Evolutionary conservation across 2,329 filamentous ascomycete genomes (phyloP).

Genomic region (Epichloe aotearoae): DNA sequence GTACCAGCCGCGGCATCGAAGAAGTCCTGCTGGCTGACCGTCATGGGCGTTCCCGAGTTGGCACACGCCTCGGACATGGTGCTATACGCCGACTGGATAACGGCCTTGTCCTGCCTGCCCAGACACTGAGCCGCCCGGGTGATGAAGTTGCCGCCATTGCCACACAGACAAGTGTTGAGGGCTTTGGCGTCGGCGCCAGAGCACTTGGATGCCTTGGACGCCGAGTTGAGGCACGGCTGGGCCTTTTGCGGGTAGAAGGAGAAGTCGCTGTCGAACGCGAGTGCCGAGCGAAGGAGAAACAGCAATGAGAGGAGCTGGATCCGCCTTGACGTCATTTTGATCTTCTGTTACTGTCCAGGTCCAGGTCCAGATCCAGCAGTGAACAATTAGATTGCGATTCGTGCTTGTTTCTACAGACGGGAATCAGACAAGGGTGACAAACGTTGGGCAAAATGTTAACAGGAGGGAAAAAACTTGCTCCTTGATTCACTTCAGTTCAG

Average conservation of each 20-base stretch:
- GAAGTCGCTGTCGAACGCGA: conserved; percentile 19
- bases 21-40: conserved; percentile 28
- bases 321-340: conserved; percentile 14
- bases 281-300: conserved; percentile 11
- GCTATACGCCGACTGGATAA: conserved; percentile 29
- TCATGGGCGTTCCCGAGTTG: conserved; percentile 29
- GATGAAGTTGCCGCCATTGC: conserved; percentile 35
- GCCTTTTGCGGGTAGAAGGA: conserved; percentile 19
- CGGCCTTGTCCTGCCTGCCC: conserved; percentile 18
- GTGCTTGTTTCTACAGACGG: too few species aligned
- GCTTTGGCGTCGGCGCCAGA: conserved; percentile 22
- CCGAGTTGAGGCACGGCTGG: conserved; percentile 28
- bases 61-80: conserved; percentile 31
- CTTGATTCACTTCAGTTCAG: too few species aligned
- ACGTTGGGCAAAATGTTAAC: too few species aligned
- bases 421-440: too few species aligned
- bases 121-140: conserved; percentile 33
- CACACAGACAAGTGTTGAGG: conserved; percentile 37
- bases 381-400: too few species aligned
- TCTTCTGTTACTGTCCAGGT: background rate
- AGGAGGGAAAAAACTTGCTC: too few species aligned
- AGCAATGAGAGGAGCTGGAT: conserved; percentile 16
- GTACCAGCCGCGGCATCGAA: conserved; percentile 13
- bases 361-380: background rate
- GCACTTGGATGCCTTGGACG: conserved; percentile 28